phyloP scores from a whole-genome alignment of 768 basidiomycete species.

The Coprinopsis marcescibilis region DNA sequence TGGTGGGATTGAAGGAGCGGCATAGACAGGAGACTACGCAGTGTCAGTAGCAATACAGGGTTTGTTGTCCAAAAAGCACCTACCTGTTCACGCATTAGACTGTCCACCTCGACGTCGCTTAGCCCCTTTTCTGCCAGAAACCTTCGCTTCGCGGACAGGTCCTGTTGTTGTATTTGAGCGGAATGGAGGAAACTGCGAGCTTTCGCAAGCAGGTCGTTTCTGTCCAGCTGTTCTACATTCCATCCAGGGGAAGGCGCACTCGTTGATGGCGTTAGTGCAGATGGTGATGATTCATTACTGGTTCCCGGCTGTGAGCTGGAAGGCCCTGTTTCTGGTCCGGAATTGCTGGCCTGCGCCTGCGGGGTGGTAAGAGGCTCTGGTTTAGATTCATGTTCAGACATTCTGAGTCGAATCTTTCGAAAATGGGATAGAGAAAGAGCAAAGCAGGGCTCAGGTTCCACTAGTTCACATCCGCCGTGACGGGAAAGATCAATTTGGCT shows the following conservation, averaged over 20 bases:
- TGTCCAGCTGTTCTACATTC: constrained; percentile 14
- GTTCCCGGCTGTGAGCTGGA: no score
- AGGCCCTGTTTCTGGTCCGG: no score
- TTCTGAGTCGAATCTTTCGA: background rate
- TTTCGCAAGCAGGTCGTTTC: constrained; percentile 41
- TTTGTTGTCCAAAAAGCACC: constrained; percentile 15
- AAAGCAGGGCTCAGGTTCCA: no score
- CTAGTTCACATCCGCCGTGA: no score
- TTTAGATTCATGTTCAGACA: background rate
- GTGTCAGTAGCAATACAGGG: background rate
- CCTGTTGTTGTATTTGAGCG: constrained; percentile 57
- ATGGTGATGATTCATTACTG: no score
- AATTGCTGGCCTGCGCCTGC: no score
- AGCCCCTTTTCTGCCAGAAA: constrained; percentile 74
- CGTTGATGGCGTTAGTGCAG: background rate
- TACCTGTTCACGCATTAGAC: constrained; percentile 54
- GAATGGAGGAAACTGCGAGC: constrained; percentile 65
- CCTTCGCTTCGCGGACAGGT: constrained; percentile 45
- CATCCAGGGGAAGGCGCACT: background rate
- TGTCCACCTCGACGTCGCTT: constrained; percentile 51
- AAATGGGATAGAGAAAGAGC: background rate
- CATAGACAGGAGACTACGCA: background rate
- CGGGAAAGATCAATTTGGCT: no score
- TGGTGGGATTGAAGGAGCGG: constrained; percentile 55
- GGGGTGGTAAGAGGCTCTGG: no score